A percentile compares a stretch with the other conserved stretches of the same genome.
Evolutionary conservation across 257 asterid genomes (phyloP).

Genomic region (Solanum neorickii): DNA sequence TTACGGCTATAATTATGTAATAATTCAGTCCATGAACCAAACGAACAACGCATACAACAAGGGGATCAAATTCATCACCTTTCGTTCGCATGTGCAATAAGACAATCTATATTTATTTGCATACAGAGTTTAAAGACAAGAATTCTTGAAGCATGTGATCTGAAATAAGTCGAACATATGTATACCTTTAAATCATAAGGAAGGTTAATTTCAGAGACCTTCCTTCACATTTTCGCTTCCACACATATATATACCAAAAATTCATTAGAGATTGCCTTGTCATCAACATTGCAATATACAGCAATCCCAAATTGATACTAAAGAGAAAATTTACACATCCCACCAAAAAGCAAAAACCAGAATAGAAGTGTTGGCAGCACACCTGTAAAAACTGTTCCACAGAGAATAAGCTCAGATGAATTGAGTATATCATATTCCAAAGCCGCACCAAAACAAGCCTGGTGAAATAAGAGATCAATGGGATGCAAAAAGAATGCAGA

Average conservation of each 20-base stretch:
- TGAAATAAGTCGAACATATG: neutral
- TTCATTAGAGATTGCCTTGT: neutral
- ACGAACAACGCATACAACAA: neutral
- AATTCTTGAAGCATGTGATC: neutral
- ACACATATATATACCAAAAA: neutral
- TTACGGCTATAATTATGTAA: neutral
- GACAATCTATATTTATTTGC: neutral
- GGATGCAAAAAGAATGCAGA: neutral
- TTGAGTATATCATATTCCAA: neutral
- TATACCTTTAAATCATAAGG: neutral
- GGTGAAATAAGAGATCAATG: neutral
- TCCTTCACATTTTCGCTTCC: neutral
- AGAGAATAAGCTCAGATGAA: neutral
- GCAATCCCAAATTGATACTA: neutral
- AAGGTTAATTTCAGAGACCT: neutral
- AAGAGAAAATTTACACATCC: neutral
- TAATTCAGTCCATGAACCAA: neutral
- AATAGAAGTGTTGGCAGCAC: neutral
- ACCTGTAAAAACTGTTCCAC: neutral
- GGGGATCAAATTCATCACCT: neutral
- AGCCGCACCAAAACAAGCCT: neutral
- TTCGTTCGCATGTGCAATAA: neutral
- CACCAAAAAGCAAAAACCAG: neutral
- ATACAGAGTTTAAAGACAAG: neutral
- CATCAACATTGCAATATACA: neutral